A percentile compares a stretch with the other conserved stretches of the same genome.
Conservation (phyloP, 176 grass and related monocot genomes). For the Carex littledalei region DNA sequence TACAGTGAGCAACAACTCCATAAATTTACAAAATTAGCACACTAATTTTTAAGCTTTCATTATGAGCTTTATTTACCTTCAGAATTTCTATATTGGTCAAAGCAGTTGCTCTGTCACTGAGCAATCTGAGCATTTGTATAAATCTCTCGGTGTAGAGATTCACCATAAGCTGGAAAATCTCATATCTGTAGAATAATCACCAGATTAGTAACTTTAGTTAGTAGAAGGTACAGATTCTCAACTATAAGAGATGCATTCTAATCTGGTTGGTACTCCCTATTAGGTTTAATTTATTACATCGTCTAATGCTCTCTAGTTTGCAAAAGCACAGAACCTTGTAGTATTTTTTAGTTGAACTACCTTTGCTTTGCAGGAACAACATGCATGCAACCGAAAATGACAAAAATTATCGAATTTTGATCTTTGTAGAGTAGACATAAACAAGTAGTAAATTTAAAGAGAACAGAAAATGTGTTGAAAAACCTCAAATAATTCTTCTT, state of each 20-base stretch:
- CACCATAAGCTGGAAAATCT: constrained; percentile 98
- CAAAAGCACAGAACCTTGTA: not conserved
- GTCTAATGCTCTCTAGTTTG: constrained; percentile 4
- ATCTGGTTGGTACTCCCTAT: not conserved
- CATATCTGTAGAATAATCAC: constrained; percentile 64
- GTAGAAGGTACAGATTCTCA: constrained; percentile 9
- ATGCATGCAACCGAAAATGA: not conserved
- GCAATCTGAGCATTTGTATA: constrained; percentile 92
- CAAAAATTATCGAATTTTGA: not conserved
- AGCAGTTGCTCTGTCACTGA: constrained; percentile 89
- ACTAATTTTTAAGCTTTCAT: not conserved
- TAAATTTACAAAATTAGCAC: constrained; percentile 22
- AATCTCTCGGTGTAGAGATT: constrained; percentile 97
- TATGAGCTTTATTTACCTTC: constrained; percentile 46
- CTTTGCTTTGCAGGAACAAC: constrained; percentile 1
- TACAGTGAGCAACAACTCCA: constrained; percentile 35
- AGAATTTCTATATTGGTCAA: constrained; percentile 98
- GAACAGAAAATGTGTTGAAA: not conserved
- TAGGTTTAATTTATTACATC: not conserved
- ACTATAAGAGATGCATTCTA: not conserved
- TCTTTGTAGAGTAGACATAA: not conserved
- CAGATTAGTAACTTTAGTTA: constrained; percentile 18
- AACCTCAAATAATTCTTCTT: not conserved
- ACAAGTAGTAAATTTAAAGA: not conserved
- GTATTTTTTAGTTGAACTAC: not conserved